phyloP scores from a whole-genome alignment of 2,329 filamentous ascomycete genomes.

The Didymella pomorum region DNA sequence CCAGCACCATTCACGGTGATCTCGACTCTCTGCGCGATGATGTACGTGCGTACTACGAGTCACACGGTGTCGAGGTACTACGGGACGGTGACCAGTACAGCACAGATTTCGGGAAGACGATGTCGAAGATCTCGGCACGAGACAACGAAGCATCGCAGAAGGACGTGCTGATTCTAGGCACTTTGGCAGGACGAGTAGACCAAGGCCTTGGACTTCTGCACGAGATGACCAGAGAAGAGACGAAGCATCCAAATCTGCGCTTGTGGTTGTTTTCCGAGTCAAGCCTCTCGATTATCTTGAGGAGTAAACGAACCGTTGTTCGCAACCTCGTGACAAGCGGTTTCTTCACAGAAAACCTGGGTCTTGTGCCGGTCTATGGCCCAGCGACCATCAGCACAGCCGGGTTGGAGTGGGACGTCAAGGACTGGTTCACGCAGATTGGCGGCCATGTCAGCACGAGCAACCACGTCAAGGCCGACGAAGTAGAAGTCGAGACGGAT shows the following conservation, averaged over 20 bases:
- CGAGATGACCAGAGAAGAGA: constrained; percentile 71
- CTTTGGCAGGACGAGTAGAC: constrained; percentile 88
- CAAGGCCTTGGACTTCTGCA: constrained; percentile 90
- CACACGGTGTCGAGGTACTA: constrained; percentile 68
- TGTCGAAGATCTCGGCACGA: constrained; percentile 65
- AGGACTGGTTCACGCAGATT: constrained; percentile 73
- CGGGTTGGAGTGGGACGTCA: constrained; percentile 91
- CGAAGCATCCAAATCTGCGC: constrained; percentile 52
- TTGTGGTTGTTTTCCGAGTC: constrained; percentile 83
- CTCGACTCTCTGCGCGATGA: constrained; percentile 79
- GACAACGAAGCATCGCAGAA: constrained; percentile 50
- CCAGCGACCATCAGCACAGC: constrained; percentile 77
- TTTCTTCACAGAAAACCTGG: constrained; percentile 79
- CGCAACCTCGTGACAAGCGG: constrained; percentile 61
- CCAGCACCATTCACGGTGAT: constrained; percentile 81
- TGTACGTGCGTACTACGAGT: constrained; percentile 71
- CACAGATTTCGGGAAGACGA: constrained; percentile 87
- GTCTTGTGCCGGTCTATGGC: constrained; percentile 85
- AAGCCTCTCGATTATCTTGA: constrained; percentile 84
- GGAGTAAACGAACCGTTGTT: constrained; percentile 72
- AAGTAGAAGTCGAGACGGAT: constrained; percentile 52
- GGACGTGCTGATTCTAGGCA: constrained; percentile 81
- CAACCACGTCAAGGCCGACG: constrained; percentile 56
- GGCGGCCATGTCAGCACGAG: constrained; percentile 60
- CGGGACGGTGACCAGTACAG: constrained; percentile 81